Percentiles rank a stretch among this genome's conserved stretches.
These are phyloP conservation scores for Nannizziopsis arthrosporioides DNA, from an alignment of 2,329 filamentous ascomycete species.

Conservation along the genomic window DNA sequence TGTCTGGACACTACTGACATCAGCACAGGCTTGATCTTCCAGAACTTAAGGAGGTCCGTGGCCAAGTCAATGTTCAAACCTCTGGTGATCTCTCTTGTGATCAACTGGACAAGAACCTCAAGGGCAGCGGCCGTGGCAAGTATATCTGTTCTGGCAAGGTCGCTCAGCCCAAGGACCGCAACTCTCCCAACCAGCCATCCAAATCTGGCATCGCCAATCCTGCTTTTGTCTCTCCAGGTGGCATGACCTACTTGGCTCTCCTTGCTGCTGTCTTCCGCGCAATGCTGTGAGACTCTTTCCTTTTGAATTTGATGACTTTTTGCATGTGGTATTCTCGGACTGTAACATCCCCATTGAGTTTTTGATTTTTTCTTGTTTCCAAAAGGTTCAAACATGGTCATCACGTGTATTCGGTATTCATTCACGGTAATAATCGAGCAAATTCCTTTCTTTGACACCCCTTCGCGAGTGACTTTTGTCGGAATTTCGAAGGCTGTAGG, in stretches of 20 bases:
- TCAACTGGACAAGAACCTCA: conserved; percentile 32
- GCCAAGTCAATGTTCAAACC: conserved; percentile 58
- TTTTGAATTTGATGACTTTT: conserved; percentile 27
- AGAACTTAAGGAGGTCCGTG: conserved; percentile 53
- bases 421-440: conserved; percentile 34
- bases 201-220: conserved; percentile 29
- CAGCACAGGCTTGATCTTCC: conserved; percentile 57
- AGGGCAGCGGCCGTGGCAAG: conserved; percentile 36
- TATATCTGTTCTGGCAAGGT: conserved; percentile 35
- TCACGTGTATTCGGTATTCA: conserved; percentile 16
- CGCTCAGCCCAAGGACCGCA: conserved; percentile 23
- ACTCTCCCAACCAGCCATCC: conserved; percentile 20
- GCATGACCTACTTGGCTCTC: conserved; percentile 34
- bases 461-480: background rate
- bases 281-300: conserved; percentile 32
- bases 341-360: conserved; percentile 28
- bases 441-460: conserved; percentile 2
- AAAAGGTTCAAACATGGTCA: conserved; percentile 21
- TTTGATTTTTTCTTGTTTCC: conserved; percentile 22
- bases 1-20: conserved; percentile 3
- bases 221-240: conserved; percentile 23
- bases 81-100: conserved; percentile 54
- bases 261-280: conserved; percentile 37
- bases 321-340: conserved; percentile 16
- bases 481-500: too few relatives aligned